Evolutionary conservation across 2,329 filamentous ascomycete species (phyloP), one percentile per base, ranked within the genome.

Genomic region (Phoma sp.): DNA sequence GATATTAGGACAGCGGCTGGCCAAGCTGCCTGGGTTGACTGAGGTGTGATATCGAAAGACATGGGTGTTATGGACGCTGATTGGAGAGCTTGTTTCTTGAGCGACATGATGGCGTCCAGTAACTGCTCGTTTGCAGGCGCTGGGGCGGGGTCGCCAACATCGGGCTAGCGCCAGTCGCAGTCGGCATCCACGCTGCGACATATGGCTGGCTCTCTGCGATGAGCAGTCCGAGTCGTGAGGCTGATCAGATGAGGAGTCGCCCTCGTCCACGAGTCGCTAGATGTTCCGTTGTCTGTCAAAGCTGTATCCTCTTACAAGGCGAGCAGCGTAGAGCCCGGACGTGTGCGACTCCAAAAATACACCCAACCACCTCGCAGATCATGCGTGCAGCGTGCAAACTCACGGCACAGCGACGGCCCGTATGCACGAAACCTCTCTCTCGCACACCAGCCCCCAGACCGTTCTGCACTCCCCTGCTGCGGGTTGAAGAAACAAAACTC

Each of bases 91-190:
- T 58, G 62, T 65, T 66, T 68, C 54, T 56, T 59, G 56, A 58
- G 59, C 55, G 52, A 59, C 57, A 60, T 51, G 60, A 56, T 30
- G 62, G 64, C 65, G 67, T 66, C 70, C 69, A 74, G 66, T 68
- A 39, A 63, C 47, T 64, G 64, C 52, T 53, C 55, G 59, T 57
- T 53, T 57, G 52, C 65, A 74, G 58, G 62, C 70, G 71, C 71
- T 66, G 66, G 54, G 61, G 68, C 62, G 70, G 70, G 70, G 69
- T 61, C 57, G 57, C 49, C 22, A 46, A 36, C 40, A 48, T 57
- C 30, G 27, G 52, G 41, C 52, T 55, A 55, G 52, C 22, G 46
- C 23, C 13, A 22, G 22, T 54, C 45, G 45, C 36, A 37, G 40
- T 37, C 35, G 29, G 40, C 41, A 50, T 47, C 43, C 25, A 45